These are phyloP conservation scores for Zopfia rhizophila DNA, from an alignment of 2,329 filamentous ascomycete genomes.

Conservation along the genomic window DNA sequence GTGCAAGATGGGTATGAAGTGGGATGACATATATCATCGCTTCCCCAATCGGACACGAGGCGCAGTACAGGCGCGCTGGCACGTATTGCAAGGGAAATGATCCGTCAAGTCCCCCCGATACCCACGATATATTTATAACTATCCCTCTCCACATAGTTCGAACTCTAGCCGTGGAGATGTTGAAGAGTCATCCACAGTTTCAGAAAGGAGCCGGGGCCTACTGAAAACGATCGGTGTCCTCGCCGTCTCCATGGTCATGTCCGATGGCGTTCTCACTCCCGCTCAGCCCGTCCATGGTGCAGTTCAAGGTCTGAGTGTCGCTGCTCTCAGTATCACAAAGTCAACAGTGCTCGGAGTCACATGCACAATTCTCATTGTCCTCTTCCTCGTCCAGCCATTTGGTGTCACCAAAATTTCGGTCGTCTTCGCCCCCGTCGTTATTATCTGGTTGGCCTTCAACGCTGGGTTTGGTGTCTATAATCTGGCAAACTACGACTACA, in stretches of 20 bases:
- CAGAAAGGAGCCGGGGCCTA: conserved; percentile 60
- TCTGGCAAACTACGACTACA: conserved; percentile 52
- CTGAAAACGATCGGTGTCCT: conserved; percentile 72
- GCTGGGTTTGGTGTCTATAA: conserved; percentile 70
- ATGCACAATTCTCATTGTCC: conserved; percentile 71
- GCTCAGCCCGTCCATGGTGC: conserved; percentile 77
- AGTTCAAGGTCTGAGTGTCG: conserved; percentile 71
- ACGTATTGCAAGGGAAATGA: too few species aligned
- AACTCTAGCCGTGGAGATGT: too few species aligned
- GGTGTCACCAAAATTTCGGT: conserved; percentile 70
- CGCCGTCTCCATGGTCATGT: conserved; percentile 74
- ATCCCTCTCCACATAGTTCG: too few species aligned
- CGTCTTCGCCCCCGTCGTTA: conserved; percentile 72
- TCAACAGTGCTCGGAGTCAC: conserved; percentile 70
- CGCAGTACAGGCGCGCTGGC: too few species aligned
- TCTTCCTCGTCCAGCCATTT: conserved; percentile 74
- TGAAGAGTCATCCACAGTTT: too few species aligned
- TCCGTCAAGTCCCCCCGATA: too few species aligned
- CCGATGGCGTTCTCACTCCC: conserved; percentile 73
- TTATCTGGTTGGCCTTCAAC: conserved; percentile 75
- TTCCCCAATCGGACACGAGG: too few species aligned
- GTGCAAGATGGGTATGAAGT: too few species aligned
- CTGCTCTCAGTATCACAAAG: conserved; percentile 65
- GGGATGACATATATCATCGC: too few species aligned
- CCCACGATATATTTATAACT: too few species aligned